Evolutionary conservation across 768 basidiomycete genomes (phyloP), one percentile per base, ranked within the genome.

Genomic region (Mycena haematopus): DNA sequence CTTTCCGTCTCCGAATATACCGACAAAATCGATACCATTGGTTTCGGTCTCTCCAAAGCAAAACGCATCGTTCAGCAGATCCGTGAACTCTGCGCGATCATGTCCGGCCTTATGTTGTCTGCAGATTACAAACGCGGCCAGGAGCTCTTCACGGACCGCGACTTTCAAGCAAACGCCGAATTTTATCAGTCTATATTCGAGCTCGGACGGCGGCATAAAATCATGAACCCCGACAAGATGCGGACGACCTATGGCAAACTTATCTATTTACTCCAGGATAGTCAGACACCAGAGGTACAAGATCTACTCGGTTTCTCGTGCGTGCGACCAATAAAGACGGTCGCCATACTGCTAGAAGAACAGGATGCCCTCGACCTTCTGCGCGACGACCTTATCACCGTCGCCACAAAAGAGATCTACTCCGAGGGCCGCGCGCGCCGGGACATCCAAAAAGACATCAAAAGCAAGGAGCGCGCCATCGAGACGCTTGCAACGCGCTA

Each of bases 191-290:
- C 80, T 15, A 81, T 93, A 25, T 94, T 94, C 65, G 92, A 94
- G 75, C 82, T 94, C 24, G 92, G 93, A 21, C 80, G 92, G 52
- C 82, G 92, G 60, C 91, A 93, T 72, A 94, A 94, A 74, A 94
- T 95, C 70, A 93, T 91, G 91, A 95, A 94, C 68, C 93, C 93
- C 0, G 93, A 94, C 71, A 93, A 93, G 69, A 93, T 94, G 92
- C 84, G 93, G 25, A 87, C 90, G 29, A 94, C 91, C 9, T 95
- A 95, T 63, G 93, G 93, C 11, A 94, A 94, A 71, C 77, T 94
- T 62, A 87, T 93, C 35, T 94, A 93, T 74, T 77, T 94, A 58
- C 82, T 93, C 35, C 91, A 93, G 91, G 93, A 95, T 75, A 92
- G 93, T 65, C 93, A 94, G 80, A 82, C 83, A n/a, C 80, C 86